These are phyloP conservation scores for Bathelium albidoporum DNA, from an alignment of 495 filamentous ascomycete species.

Conservation along the genomic window DNA sequence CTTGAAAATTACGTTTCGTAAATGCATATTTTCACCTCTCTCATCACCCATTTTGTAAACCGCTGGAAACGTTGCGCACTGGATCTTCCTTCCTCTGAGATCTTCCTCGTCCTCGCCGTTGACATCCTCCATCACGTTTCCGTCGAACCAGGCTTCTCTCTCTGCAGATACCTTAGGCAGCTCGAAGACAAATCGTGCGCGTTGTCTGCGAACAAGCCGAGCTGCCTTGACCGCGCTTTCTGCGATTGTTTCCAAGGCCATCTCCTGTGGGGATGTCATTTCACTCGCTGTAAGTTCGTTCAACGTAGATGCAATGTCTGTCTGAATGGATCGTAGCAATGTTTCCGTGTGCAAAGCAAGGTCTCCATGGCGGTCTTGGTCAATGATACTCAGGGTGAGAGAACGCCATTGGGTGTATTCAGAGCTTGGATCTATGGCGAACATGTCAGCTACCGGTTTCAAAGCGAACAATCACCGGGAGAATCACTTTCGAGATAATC, in stretches of 20 bases:
- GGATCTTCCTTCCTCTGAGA: conserved; percentile 8
- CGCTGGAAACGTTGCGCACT: conserved; percentile 25
- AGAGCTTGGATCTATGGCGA: neutral
- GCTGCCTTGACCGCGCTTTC: neutral
- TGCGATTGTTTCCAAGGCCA: neutral
- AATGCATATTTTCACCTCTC: conserved; percentile 19
- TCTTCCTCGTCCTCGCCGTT: conserved; percentile 17
- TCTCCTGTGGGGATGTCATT: neutral
- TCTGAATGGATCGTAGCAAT: neutral
- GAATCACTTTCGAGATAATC: conserved; percentile 10
- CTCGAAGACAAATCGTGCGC: conserved; percentile 13
- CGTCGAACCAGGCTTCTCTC: conserved; percentile 8
- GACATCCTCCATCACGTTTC: conserved; percentile 19
- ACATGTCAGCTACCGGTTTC: neutral
- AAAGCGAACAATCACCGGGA: neutral
- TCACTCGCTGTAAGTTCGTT: neutral
- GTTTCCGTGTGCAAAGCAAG: neutral
- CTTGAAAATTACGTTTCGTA: conserved; percentile 24
- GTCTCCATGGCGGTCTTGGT: neutral
- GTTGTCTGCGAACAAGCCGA: conserved; percentile 11
- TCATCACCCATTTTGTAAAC: conserved; percentile 28
- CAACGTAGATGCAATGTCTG: neutral
- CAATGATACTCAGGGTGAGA: neutral
- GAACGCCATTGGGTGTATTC: neutral
- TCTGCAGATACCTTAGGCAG: conserved; percentile 8